phyloP scores from a whole-genome alignment of 2,329 filamentous ascomycete species.

The Sporothrix phasma region DNA sequence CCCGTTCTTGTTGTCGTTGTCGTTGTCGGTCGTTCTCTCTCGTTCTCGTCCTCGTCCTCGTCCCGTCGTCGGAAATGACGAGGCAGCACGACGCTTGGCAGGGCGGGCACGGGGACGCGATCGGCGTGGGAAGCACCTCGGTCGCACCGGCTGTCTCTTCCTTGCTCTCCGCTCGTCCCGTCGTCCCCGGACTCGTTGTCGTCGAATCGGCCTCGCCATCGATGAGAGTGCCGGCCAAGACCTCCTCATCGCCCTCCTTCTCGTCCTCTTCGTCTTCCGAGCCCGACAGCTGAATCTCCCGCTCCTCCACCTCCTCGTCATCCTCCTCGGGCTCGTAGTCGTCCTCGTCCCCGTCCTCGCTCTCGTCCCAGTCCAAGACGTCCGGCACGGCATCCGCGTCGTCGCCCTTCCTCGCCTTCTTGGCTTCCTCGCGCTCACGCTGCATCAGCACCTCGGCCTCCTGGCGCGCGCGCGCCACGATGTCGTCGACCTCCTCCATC shows the following conservation, averaged over 20 bases:
- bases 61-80: constrained; percentile 57
- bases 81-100: constrained; percentile 38
- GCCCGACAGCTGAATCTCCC: constrained; percentile 4
- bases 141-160: background rate
- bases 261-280: constrained; percentile 15
- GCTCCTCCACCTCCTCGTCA: constrained; percentile 14
- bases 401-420: constrained; percentile 47
- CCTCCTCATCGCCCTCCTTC: constrained; percentile 21
- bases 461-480: constrained; percentile 72
- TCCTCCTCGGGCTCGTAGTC: background rate
- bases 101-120: constrained; percentile 32
- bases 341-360: constrained; percentile 34
- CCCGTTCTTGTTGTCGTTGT: no score
- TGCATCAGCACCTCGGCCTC: constrained; percentile 73
- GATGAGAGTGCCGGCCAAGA: constrained; percentile 20
- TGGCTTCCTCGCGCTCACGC: constrained; percentile 63
- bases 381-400: constrained; percentile 42
- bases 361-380: constrained; percentile 18
- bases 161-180: constrained; percentile 21
- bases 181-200: constrained; percentile 27
- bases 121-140: constrained; percentile 9
- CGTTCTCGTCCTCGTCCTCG: constrained; percentile 33
- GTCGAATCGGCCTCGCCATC: constrained; percentile 16
- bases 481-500: constrained; percentile 73
- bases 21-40: no score